Conservation (phyloP, 257 asterid species). For the Echites panduratus region DNA sequence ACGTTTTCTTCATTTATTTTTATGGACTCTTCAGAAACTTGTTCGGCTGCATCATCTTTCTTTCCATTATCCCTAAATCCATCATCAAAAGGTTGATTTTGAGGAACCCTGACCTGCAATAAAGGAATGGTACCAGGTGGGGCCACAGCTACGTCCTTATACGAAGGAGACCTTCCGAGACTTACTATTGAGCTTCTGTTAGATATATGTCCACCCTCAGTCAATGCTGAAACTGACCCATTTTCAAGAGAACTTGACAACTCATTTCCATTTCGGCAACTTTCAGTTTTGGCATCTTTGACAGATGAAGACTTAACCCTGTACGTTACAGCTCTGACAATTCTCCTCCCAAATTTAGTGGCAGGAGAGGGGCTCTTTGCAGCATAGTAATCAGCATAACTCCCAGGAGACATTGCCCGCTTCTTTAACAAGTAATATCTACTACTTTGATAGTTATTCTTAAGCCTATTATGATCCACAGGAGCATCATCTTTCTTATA, state of each 20-base stretch:
- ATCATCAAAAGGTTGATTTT: slow-evolving; percentile 31
- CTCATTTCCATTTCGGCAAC: slow-evolving; percentile 40
- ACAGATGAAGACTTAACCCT: slow-evolving; percentile 74
- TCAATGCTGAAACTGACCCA: slow-evolving; percentile 39
- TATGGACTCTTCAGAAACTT: slow-evolving; percentile 21
- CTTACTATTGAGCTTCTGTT: slow-evolving; percentile 71
- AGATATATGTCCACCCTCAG: slow-evolving; percentile 40
- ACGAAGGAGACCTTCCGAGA: slow-evolving; percentile 90
- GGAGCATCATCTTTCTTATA: slow-evolving; percentile 61
- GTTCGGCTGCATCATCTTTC: slow-evolving; percentile 30
- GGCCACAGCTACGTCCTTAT: slow-evolving; percentile 96
- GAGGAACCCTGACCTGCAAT: slow-evolving; percentile 54
- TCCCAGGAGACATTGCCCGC: slow-evolving; percentile 58
- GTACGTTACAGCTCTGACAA: slow-evolving; percentile 70
- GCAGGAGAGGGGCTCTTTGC: slow-evolving; percentile 62
- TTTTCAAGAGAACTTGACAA: slow-evolving; percentile 35
- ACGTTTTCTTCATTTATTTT: slow-evolving; percentile 30
- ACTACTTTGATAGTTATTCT: slow-evolving; percentile 56
- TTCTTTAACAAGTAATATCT: slow-evolving; percentile 64
- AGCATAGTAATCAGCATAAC: slow-evolving; percentile 65
- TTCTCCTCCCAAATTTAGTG: slow-evolving; percentile 65
- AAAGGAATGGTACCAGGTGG: slow-evolving; percentile 87
- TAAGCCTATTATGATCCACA: slow-evolving; percentile 54
- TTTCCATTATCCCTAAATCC: slow-evolving; percentile 37
- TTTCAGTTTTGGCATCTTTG: slow-evolving; percentile 37